Percentiles rank a stretch among this genome's conserved stretches.
phyloP scores from a whole-genome alignment of 169 alveolate species.

The Plasmodium gaboni region DNA sequence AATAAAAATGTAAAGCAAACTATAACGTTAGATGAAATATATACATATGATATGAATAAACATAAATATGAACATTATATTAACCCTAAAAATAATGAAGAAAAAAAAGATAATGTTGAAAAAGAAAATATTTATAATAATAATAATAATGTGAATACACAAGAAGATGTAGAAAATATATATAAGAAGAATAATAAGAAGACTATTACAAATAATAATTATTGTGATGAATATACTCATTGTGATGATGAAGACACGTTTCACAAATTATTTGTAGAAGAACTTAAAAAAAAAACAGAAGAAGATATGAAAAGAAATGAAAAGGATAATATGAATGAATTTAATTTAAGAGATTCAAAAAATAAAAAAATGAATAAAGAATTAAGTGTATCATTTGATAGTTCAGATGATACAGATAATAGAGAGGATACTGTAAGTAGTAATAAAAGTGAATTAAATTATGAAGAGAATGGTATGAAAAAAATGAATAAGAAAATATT shows the following conservation, averaged over 20 bases:
- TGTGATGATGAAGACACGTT: not conserved
- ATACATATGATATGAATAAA: slow-evolving; percentile 21
- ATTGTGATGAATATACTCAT: not conserved
- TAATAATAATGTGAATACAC: not conserved
- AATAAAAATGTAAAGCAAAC: slow-evolving; percentile 4
- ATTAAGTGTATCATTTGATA: not conserved
- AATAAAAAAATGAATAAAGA: not conserved
- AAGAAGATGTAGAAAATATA: not conserved
- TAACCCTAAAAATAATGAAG: not conserved
- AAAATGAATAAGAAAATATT: slow-evolving; percentile 87
- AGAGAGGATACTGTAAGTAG: slow-evolving; percentile 15
- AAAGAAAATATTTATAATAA: not conserved
- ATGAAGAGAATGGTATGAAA: slow-evolving; percentile 46
- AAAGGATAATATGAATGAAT: not conserved
- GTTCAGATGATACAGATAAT: slow-evolving; percentile 68
- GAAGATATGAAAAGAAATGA: slow-evolving; percentile 21
- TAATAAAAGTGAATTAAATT: slow-evolving; percentile 76
- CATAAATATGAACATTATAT: slow-evolving; percentile 13
- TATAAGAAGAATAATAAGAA: too few relatives aligned
- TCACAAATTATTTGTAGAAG: slow-evolving; percentile 5
- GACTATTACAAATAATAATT: too few relatives aligned
- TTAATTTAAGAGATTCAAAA: not conserved
- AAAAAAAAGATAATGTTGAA: not conserved
- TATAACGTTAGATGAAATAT: slow-evolving; percentile 60
- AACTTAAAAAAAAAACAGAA: slow-evolving; percentile 29